These are phyloP conservation scores for Mucor ambiguus DNA, from an alignment of 371 early-diverging fungal species.

Conservation along the genomic window DNA sequence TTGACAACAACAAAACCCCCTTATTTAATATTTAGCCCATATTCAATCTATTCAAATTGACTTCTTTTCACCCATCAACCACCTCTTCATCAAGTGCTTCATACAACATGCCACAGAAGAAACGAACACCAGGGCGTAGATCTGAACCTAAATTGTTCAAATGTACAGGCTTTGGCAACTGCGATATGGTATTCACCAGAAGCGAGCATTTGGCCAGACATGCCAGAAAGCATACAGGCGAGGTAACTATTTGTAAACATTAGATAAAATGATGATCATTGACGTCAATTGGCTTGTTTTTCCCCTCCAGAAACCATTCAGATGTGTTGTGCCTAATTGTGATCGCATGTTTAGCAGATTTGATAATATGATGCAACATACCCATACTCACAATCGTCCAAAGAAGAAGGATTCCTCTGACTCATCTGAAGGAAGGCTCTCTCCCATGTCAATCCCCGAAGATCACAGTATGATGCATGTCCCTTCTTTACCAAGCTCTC, in stretches of 20 bases:
- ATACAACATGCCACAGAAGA: slow-evolving; percentile 20
- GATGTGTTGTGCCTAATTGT: slow-evolving; percentile 49
- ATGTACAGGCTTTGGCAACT: slow-evolving; percentile 54
- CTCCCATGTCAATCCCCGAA: slow-evolving; percentile 9
- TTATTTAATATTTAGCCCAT: background rate
- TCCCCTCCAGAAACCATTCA: slow-evolving; percentile 42
- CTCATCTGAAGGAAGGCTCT: background rate
- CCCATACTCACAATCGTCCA: slow-evolving; percentile 43
- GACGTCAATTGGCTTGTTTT: background rate
- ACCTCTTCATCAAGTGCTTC: background rate
- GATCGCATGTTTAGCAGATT: slow-evolving; percentile 52
- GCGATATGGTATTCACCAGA: slow-evolving; percentile 57
- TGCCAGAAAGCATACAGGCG: slow-evolving; percentile 64
- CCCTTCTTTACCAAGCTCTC: slow-evolving; percentile 4
- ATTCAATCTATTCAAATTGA: background rate
- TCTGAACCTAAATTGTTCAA: slow-evolving; percentile 46
- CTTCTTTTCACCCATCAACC: background rate
- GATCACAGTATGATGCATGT: slow-evolving; percentile 4
- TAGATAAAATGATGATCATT: background rate
- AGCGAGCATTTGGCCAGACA: slow-evolving; percentile 58
- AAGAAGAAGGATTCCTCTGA: slow-evolving; percentile 15
- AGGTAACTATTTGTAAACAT: slow-evolving; percentile 30
- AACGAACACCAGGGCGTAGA: slow-evolving; percentile 18
- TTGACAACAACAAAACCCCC: background rate
- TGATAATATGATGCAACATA: slow-evolving; percentile 62